Evolutionary conservation across 371 early-diverging fungal species (phyloP).

Genomic region (Rhizopus sp.): DNA sequence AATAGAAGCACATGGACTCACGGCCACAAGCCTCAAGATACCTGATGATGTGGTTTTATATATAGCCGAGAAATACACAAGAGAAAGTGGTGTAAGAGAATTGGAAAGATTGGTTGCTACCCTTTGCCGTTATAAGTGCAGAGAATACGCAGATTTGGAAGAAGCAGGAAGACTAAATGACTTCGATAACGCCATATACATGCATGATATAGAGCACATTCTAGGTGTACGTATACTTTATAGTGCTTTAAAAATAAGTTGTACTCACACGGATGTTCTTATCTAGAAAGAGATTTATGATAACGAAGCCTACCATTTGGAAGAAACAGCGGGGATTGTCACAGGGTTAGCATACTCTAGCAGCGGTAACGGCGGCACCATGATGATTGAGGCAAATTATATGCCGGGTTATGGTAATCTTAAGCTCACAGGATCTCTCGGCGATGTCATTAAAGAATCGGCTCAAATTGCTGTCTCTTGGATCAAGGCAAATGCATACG

Average conservation of each 20-base stretch:
- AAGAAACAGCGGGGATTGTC: conserved; percentile 71
- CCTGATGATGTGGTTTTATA: conserved; percentile 56
- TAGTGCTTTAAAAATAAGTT: background rate
- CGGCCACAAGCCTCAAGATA: conserved; percentile 36
- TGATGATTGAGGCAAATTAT: conserved; percentile 78
- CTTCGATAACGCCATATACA: conserved; percentile 17
- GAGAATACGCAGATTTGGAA: conserved; percentile 57
- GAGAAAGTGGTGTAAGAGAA: conserved; percentile 85
- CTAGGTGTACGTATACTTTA: conserved; percentile 37
- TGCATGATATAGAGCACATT: conserved; percentile 29
- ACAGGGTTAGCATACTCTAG: conserved; percentile 84
- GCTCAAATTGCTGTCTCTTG: conserved; percentile 80
- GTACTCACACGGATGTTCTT: background rate
- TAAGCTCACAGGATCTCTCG: conserved; percentile 77
- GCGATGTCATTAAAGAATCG: conserved; percentile 88
- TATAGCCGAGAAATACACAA: conserved; percentile 71
- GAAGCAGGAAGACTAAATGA: conserved; percentile 22
- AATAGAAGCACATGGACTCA: conserved; percentile 67
- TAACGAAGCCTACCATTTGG: conserved; percentile 64
- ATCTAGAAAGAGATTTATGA: conserved; percentile 37
- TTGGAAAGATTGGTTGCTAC: conserved; percentile 78
- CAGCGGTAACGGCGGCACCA: conserved; percentile 75
- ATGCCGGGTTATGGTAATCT: conserved; percentile 78
- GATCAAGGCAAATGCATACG: conserved; percentile 73
- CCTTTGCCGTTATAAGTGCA: conserved; percentile 76